These are phyloP conservation scores for Yamadazyma akitaensis DNA, from an alignment of 805 yeast genomes.

Conservation along the genomic window DNA sequence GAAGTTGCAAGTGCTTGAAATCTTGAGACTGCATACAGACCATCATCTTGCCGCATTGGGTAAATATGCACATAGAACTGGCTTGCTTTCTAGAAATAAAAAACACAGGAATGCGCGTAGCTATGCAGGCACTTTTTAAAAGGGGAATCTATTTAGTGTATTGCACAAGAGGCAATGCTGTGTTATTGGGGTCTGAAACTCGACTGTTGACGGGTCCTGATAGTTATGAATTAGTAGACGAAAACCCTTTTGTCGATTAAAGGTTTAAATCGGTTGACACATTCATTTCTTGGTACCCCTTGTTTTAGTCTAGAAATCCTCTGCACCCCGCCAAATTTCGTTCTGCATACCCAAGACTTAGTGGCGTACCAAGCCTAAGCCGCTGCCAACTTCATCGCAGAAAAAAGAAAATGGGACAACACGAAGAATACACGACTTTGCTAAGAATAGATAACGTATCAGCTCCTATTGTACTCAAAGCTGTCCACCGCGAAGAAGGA, in stretches of 20 bases:
- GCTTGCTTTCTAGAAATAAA: constrained; percentile 2
- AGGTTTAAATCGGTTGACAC: too few species aligned
- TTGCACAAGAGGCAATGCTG: constrained; percentile 6
- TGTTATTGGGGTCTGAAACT: neutral
- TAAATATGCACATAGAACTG: neutral
- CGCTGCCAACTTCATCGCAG: neutral
- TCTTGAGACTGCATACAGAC: constrained; percentile 1
- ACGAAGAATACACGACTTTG: neutral
- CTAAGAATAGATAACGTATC: neutral
- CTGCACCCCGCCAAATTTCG: neutral
- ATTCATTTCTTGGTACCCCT: neutral
- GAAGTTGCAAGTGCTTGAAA: constrained; percentile 7
- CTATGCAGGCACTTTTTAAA: constrained; percentile 6
- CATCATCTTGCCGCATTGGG: neutral
- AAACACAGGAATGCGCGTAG: neutral
- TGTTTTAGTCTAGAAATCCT: neutral
- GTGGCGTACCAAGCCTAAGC: too few species aligned
- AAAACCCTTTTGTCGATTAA: too few species aligned
- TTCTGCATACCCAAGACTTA: too few species aligned
- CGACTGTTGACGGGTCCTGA: too few species aligned
- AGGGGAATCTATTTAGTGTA: neutral
- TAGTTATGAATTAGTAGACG: too few species aligned
- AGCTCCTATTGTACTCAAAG: too few species aligned
- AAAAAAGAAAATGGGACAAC: neutral
- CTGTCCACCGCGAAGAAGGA: neutral